phyloP scores from a whole-genome alignment of 208 protist genomes.

The Wallacemonas sp. region DNA sequence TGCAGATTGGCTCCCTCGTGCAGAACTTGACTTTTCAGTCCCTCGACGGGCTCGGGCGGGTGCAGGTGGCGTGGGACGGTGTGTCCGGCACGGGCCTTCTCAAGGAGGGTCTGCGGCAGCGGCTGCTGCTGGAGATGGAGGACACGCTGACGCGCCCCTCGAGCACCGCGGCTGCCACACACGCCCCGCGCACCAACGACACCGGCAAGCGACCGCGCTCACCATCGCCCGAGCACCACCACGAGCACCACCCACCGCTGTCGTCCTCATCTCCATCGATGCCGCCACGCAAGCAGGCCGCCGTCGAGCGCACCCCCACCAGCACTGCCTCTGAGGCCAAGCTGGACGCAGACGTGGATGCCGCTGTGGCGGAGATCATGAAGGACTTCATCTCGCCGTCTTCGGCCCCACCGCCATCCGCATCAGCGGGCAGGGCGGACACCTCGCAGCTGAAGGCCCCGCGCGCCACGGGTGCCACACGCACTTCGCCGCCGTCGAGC shows the following conservation, averaged over 20 bases:
- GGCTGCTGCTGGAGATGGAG: slow-evolving; percentile 52
- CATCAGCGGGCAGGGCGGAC: no score
- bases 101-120: not conserved
- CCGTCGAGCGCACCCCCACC: not conserved
- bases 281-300: slow-evolving; percentile 1
- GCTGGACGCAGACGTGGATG: not conserved
- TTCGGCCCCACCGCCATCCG: not conserved
- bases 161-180: not conserved
- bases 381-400: not conserved
- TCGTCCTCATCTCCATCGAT: not conserved
- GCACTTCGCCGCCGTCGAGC: no score
- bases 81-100: slow-evolving; percentile 6
- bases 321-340: not conserved
- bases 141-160: slow-evolving; percentile 30
- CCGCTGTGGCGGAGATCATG: not conserved
- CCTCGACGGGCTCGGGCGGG: slow-evolving; percentile 49
- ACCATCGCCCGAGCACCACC: not conserved
- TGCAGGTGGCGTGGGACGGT: slow-evolving; percentile 33
- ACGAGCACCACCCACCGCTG: no score
- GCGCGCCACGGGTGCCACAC: no score
- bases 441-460: no score
- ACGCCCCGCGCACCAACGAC: not conserved
- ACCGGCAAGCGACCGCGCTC: not conserved
- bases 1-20: slow-evolving; percentile 45
- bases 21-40: slow-evolving; percentile 20